Evolutionary conservation across 2,329 filamentous ascomycete species (phyloP).

Genomic region (Metarhizium guizhouense): DNA sequence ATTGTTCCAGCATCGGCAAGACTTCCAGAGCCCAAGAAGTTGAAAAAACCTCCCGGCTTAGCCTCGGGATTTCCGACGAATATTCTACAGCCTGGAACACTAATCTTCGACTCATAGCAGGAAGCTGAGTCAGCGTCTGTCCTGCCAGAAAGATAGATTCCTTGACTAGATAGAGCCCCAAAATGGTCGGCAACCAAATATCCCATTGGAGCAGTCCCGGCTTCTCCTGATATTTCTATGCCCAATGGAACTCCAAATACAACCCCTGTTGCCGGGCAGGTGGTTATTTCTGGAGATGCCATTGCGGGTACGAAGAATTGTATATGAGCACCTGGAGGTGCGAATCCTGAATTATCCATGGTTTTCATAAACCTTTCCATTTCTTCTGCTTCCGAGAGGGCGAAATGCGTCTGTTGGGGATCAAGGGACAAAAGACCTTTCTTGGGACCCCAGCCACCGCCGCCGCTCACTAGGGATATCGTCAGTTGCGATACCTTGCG

Average conservation of each 20-base stretch:
- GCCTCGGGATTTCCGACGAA: slow-evolving; percentile 10
- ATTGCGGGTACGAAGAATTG: slow-evolving; percentile 50
- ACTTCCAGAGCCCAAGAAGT: slow-evolving; percentile 1
- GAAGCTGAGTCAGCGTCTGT: slow-evolving; percentile 3
- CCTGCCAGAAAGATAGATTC: slow-evolving; percentile 41
- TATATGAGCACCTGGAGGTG: slow-evolving; percentile 54
- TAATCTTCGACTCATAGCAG: slow-evolving; percentile 20
- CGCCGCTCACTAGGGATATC: slow-evolving; percentile 53
- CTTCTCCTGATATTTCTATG: slow-evolving; percentile 6
- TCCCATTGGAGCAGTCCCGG: background rate
- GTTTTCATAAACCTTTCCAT: slow-evolving; percentile 45
- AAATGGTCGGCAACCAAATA: slow-evolving; percentile 34
- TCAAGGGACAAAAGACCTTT: slow-evolving; percentile 72
- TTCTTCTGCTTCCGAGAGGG: slow-evolving; percentile 37
- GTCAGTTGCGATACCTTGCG: background rate
- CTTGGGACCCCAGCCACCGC: slow-evolving; percentile 77
- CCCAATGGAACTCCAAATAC: slow-evolving; percentile 25
- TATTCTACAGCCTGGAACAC: slow-evolving; percentile 24
- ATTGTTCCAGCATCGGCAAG: slow-evolving; percentile 9
- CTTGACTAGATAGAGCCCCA: slow-evolving; percentile 53
- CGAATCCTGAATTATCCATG: slow-evolving; percentile 41
- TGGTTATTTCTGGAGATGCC: slow-evolving; percentile 15
- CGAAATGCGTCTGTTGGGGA: slow-evolving; percentile 49
- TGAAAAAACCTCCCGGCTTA: slow-evolving; percentile 1
- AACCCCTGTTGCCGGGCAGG: slow-evolving; percentile 10